phyloP scores from a whole-genome alignment of 2,329 filamentous ascomycete species.

The Gliomastix tumulicola region DNA sequence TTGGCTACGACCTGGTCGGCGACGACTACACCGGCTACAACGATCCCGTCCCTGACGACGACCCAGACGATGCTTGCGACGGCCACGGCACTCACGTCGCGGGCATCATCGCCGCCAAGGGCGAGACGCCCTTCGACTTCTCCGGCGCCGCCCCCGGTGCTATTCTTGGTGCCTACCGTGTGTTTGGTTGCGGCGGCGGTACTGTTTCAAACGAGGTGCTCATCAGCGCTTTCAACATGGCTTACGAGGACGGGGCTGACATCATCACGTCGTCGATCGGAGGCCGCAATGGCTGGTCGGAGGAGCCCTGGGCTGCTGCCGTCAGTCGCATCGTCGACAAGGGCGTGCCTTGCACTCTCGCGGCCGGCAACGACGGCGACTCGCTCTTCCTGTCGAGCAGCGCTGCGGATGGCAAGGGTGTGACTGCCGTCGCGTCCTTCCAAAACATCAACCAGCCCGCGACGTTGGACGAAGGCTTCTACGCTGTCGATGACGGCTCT shows the following conservation, averaged over 20 bases:
- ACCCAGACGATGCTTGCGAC: constrained; percentile 32
- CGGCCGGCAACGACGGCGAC: constrained; percentile 42
- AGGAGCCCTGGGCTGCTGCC: constrained; percentile 41
- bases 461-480: constrained; percentile 33
- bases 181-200: constrained; percentile 47
- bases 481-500: constrained; percentile 27
- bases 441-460: constrained; percentile 36
- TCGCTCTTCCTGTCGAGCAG: constrained; percentile 44
- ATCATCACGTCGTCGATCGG: constrained; percentile 51
- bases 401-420: constrained; percentile 38
- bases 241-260: constrained; percentile 51
- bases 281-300: constrained; percentile 40
- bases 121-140: constrained; percentile 40
- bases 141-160: constrained; percentile 52
- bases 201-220: constrained; percentile 48
- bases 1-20: constrained; percentile 45
- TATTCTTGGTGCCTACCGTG: constrained; percentile 47
- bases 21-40: constrained; percentile 37
- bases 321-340: constrained; percentile 44
- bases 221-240: constrained; percentile 51
- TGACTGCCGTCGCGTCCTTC: constrained; percentile 41
- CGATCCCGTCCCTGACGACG: constrained; percentile 33
- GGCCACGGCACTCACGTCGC: constrained; percentile 37
- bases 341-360: constrained; percentile 44
- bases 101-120: constrained; percentile 41